A percentile compares a stretch with the other conserved stretches of the same genome.
phyloP scores from a whole-genome alignment of 208 protist species.

The Trichomonas tenax region DNA sequence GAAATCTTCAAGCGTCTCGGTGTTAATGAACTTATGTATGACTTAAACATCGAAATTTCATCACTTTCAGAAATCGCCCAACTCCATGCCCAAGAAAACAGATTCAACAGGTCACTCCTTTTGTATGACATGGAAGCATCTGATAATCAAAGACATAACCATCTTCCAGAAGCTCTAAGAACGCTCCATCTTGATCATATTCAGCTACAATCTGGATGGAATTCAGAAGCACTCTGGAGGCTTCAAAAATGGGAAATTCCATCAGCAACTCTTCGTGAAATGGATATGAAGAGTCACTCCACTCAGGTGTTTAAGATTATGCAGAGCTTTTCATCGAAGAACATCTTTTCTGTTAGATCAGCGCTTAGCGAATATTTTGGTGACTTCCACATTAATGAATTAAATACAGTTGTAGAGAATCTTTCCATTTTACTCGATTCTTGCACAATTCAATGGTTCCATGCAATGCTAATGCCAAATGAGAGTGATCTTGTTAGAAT shows the following conservation, averaged over 20 bases:
- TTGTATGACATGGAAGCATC: background rate
- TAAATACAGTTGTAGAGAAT: background rate
- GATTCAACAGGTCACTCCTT: background rate
- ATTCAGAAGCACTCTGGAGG: background rate
- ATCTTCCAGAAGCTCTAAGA: background rate
- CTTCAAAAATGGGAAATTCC: background rate
- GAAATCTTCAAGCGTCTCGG: background rate
- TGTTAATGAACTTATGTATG: background rate
- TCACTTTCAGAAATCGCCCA: background rate
- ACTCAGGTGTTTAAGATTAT: background rate
- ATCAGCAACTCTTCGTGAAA: background rate
- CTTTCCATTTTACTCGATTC: background rate
- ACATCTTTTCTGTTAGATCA: background rate
- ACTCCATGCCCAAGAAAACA: background rate
- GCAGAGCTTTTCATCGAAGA: background rate
- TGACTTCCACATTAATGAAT: background rate
- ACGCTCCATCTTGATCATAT: background rate
- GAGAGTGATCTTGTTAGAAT: background rate
- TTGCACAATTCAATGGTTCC: background rate
- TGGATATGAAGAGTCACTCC: background rate
- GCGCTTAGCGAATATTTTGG: background rate
- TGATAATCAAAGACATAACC: background rate
- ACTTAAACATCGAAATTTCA: background rate
- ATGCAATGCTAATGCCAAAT: background rate
- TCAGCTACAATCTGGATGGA: background rate